A percentile compares a stretch with the other conserved stretches of the same genome.
Evolutionary conservation across 169 alveolate genomes (phyloP).

Genomic region (Plasmodium knowlesi): DNA sequence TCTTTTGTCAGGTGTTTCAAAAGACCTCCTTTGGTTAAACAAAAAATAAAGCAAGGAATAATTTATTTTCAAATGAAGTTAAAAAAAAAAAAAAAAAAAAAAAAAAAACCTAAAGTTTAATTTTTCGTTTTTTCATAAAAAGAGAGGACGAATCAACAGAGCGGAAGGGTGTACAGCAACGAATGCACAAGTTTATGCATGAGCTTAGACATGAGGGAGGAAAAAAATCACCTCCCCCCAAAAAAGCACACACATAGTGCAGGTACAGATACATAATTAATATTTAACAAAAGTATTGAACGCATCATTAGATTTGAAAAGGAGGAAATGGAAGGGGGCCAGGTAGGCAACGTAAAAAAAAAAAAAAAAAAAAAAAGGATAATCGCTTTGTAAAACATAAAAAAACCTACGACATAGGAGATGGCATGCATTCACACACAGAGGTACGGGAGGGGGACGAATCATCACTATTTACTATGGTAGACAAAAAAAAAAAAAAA

Average conservation of each 20-base stretch:
- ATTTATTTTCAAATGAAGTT: background rate
- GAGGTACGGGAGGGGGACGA: background rate
- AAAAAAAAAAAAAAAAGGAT: conserved; percentile 78
- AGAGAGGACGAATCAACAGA: background rate
- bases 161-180: background rate
- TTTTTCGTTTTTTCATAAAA: too few relatives aligned
- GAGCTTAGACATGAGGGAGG: background rate
- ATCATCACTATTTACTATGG: background rate
- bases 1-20: background rate
- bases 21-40: background rate
- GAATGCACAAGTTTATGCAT: background rate
- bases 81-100: too few relatives aligned
- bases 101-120: background rate
- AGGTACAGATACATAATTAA: background rate
- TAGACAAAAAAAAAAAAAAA: background rate
- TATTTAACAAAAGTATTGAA: background rate
- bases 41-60: background rate
- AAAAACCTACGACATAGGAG: background rate
- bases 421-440: background rate
- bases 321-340: background rate
- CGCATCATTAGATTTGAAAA: background rate
- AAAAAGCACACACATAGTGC: background rate
- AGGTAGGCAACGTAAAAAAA: conserved; percentile 36
- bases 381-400: background rate
- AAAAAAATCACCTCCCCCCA: background rate